Conservation (phyloP, 805 yeast species). For the Barnettozyma pratensis region DNA sequence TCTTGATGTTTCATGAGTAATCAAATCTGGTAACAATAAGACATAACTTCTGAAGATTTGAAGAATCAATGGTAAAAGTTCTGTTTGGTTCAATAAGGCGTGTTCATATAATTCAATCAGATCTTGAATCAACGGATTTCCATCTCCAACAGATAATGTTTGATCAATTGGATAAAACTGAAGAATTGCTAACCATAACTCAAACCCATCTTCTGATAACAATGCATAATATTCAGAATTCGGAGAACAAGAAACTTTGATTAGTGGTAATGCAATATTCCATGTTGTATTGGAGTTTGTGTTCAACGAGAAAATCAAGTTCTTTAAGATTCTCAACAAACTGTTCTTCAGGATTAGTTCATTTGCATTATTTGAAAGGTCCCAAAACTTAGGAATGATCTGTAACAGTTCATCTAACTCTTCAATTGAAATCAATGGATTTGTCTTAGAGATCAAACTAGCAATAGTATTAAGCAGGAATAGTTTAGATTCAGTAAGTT, state of each 20-base stretch:
- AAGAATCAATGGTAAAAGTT: conserved; percentile 59
- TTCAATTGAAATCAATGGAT: conserved; percentile 51
- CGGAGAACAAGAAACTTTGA: conserved; percentile 57
- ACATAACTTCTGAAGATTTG: conserved; percentile 61
- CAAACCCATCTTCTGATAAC: conserved; percentile 81
- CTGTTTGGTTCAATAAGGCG: conserved; percentile 68
- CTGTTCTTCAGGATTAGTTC: conserved; percentile 46
- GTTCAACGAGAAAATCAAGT: conserved; percentile 52
- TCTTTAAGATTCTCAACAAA: conserved; percentile 50
- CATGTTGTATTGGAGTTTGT: conserved; percentile 43
- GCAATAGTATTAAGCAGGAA: conserved; percentile 65
- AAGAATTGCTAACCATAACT: conserved; percentile 70
- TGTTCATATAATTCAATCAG: conserved; percentile 36
- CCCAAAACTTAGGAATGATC: conserved; percentile 78
- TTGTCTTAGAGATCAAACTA: conserved; percentile 56
- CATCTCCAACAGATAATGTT: conserved; percentile 5
- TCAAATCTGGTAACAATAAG: conserved; percentile 37
- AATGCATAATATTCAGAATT: conserved; percentile 49
- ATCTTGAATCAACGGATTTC: conserved; percentile 16
- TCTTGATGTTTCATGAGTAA: conserved; percentile 34
- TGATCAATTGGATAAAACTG: conserved; percentile 48
- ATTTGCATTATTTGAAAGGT: conserved; percentile 39
- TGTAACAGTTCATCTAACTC: conserved; percentile 46
- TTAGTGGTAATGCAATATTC: conserved; percentile 59
- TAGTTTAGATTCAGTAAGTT: conserved; percentile 71